Base-by-base conservation (phyloP, 1,284 basidiomycete genomes). In the Fistulinella staudtii region DNA sequence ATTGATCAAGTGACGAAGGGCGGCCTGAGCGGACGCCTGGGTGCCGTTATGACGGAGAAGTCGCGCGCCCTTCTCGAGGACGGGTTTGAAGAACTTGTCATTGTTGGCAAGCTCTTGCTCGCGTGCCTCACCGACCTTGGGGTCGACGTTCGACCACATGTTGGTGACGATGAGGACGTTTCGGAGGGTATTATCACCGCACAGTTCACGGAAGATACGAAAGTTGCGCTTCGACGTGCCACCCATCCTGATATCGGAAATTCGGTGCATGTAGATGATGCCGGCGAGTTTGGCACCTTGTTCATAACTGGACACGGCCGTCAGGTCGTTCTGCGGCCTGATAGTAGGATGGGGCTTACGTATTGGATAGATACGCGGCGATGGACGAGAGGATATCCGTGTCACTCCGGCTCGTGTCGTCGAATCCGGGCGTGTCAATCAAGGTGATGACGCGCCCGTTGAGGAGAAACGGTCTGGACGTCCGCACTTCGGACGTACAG, bases 181-280 rank as follows among this genome's bases (percentile, higher is more conserved):
- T 31, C 65, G 60, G 41, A 79, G 65, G 2, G 72, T 66, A 13
- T 50, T 61, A 18, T 76, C 73, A 9, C 77, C 77, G 51, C 77
- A 79, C 9, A 79, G 63, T 44, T 71, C 68, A 35, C 72, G 63
- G 57, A 79, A 76, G 57, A 77, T 68, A 30, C 63, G 63, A 45
- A 78, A 75, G 55, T 74, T 79, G 35, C 73, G 70, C 18, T 65
- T 64, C n/a, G 74, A 73, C 20, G 72, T 72, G 22, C 76, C 75
- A 30, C 72, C 73, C 54, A 79, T 67, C 20, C 75, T 61, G 56
- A 68, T 63, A 51, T 79, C 77, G 39, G 73, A 69, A 49, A 79
- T 79, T 5, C 74, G 69, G 50, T 79, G 76, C 61, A 77, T 65
- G 59, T 79, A 79, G 36, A 79, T 69, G 54, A 79, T 66, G 0